Evolutionary conservation across 805 yeast species (phyloP), one percentile per base, ranked within the genome.

Genomic region (Candida khao-thaluensis): DNA sequence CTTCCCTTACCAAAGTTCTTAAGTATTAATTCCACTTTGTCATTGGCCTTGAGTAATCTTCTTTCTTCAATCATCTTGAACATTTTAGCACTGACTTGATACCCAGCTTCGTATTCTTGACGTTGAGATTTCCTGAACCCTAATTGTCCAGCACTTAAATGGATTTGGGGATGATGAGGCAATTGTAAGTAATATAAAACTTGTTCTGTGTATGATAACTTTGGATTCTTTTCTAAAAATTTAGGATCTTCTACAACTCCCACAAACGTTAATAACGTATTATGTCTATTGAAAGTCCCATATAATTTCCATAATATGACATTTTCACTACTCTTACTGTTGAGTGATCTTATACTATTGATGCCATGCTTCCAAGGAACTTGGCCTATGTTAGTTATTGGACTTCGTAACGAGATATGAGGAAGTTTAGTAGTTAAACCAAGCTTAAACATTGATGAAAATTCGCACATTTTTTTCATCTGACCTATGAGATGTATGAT

Each of bases 81-180:
- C 64, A 86, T 71, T 47, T 76, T 77, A 3, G 89, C 69, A 11
- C 89, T 69, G 7, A 91, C 82, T 60, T 89, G 96, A 70, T 83
- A 90, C 10, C 84, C 84, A 1, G 96, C 96, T 64, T 91, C 99
- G 55, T 86, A 87, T 60, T 88, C 95, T 35, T 95, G 87, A 63
- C 96, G 80, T 41, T 88, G 88, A 12, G 93, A 78, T 54, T 89
- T 88, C 54, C 88, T 77, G 71, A 89, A 91, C 3, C 98, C 99
- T 37, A 88, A 69, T 56, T 77, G 79, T 37, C 99, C 99, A 0
- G 96, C 83, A 6, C 87, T 76, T 36, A 86, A 66, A 16, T 82
- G 77, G 31, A 82, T 57, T 47, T 77, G 73, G 20, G 83, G 81
- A 47, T 79, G 82, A 62, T 90, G 91, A 17, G 89, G 93, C 35